Evolutionary conservation across 352 stramenopile species (phyloP).

Genomic region (Globisporangium solare): DNA sequence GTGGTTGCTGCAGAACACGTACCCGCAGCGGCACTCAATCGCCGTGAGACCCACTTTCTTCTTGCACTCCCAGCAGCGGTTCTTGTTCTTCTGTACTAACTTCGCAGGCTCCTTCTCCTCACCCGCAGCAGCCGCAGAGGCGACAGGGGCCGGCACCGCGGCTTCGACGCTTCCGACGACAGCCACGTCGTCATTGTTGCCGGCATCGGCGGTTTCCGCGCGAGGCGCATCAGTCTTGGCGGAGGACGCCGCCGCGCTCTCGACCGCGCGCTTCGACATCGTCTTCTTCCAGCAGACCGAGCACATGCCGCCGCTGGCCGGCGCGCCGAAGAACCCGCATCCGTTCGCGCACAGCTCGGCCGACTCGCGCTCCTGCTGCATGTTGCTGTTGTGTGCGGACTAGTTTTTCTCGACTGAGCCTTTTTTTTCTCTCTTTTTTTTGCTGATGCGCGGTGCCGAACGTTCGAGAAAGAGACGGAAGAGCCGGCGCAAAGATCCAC

Average conservation of each 20-base stretch:
- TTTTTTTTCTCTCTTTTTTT: no score
- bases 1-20: constrained; percentile 84
- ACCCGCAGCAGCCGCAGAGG: constrained; percentile 8
- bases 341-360: constrained; percentile 67
- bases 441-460: constrained; percentile 9
- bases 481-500: constrained; percentile 3
- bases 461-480: constrained; percentile 6
- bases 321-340: constrained; percentile 74
- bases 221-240: constrained; percentile 12
- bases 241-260: constrained; percentile 17
- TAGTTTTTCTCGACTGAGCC: no score
- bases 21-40: constrained; percentile 87
- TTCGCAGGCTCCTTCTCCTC: constrained; percentile 29
- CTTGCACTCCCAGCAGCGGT: constrained; percentile 89
- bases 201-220: constrained; percentile 10
- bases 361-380: constrained; percentile 81
- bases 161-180: constrained; percentile 1
- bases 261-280: constrained; percentile 67
- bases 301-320: constrained; percentile 73
- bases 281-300: constrained; percentile 85
- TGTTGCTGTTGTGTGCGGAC: constrained; percentile 25
- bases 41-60: constrained; percentile 89
- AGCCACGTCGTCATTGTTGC: background rate
- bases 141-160: background rate
- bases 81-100: constrained; percentile 87